Evolutionary conservation across 2,329 filamentous ascomycete species (phyloP).

Genomic region (Teratosphaeria pseudoeucalypti): DNA sequence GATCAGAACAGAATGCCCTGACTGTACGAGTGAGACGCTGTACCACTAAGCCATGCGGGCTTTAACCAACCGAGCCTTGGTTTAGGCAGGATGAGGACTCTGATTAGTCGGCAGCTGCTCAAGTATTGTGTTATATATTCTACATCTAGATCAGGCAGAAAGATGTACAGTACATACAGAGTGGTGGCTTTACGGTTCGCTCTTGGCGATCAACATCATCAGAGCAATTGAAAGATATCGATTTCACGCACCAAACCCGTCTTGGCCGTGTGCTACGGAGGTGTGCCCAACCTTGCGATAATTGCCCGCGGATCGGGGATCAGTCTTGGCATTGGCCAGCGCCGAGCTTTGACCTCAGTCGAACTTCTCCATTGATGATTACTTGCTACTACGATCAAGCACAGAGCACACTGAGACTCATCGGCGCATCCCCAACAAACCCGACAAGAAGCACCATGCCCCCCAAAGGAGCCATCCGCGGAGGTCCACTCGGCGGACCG

Average conservation of each 20-base stretch:
- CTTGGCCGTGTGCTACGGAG: neutral
- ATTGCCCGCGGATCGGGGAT: neutral
- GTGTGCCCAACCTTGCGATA: neutral
- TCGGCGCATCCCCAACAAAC: neutral
- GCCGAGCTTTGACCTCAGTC: neutral
- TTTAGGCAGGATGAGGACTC: too few species aligned
- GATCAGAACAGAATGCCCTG: neutral
- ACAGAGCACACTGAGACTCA: neutral
- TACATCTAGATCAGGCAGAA: too few species aligned
- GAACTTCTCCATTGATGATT: neutral
- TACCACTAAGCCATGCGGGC: slow-evolving; percentile 11
- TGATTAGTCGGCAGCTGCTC: too few species aligned
- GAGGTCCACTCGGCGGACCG: slow-evolving; percentile 19
- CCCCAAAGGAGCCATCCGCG: slow-evolving; percentile 15
- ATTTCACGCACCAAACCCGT: neutral
- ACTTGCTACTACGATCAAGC: neutral
- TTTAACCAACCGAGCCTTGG: too few species aligned
- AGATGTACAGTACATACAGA: too few species aligned
- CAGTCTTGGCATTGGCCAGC: neutral
- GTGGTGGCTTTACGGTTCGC: too few species aligned
- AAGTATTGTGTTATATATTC: too few species aligned
- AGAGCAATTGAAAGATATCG: neutral
- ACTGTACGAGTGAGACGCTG: slow-evolving; percentile 10
- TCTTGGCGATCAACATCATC: too few species aligned
- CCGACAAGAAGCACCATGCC: slow-evolving; percentile 12